Evolutionary conservation across 1,284 basidiomycete species (phyloP), one percentile per base, ranked within the genome.

Genomic region (Singerocomus inundabilis): DNA sequence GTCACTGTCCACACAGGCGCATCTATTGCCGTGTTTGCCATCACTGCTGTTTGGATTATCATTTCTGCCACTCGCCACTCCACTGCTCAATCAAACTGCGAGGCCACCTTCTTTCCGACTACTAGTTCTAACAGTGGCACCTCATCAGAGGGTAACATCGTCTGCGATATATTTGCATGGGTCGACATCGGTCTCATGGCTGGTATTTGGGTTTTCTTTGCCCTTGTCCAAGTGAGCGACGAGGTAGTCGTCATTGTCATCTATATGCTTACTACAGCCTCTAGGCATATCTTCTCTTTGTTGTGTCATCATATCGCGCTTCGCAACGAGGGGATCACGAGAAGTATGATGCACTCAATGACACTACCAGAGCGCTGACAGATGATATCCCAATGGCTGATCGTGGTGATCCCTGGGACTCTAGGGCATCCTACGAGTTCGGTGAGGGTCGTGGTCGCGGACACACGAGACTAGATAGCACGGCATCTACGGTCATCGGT

Each of bases 171-270:
- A 47, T 93, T 96, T 64, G 77, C 91, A 7, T 96, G 91, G 91
- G 88, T 91, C 6, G 88, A 91, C 63, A 73, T 96, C n/a, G 93
- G 93, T 32, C 72, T 96, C 54, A 94, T 96, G 91, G 88, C 78
- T 18, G 89, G 81, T 5, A 72, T 94, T 16, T 96, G 91, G 89
- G 68, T 88, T 6, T 63, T 94, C 11, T 74, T 96, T 28, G 81
- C 80, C 21, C 72, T 88, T 47, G 74, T 89, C 46, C 91, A 95
- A 71, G 85, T 88, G 64, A 44, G 52, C 41, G 16, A 37, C 15
- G 5, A 15, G 3, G n/a, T 36, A 7, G 15, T 26, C n/a, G 2
- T 16, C 13, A 18, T 29, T 15, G 16, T 9, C 26, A 31, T 28
- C 8, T 37, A 9, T 10, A 13, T 29, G 3, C 46, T 63, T 9